A percentile compares a stretch with the other conserved stretches of the same genome.
Evolutionary conservation across 2,329 filamentous ascomycete species (phyloP).

Genomic region (Colletotrichum phormii): DNA sequence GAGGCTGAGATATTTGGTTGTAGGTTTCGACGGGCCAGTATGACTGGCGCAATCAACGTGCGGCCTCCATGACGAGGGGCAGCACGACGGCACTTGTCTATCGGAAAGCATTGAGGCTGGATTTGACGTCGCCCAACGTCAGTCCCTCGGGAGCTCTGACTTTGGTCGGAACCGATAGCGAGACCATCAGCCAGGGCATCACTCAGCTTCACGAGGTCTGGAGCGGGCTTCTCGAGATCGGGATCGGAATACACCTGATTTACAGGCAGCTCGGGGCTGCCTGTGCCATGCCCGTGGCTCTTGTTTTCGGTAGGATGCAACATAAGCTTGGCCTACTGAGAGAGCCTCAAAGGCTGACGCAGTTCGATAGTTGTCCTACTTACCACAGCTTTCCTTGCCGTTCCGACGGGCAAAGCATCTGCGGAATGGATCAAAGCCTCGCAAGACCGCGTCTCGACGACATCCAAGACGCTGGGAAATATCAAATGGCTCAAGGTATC

Average conservation of each 20-base stretch:
- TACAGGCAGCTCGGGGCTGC: constrained; percentile 52
- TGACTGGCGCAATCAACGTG: constrained; percentile 40
- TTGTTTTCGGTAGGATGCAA: constrained; percentile 54
- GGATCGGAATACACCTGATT: constrained; percentile 43
- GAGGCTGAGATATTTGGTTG: not conserved
- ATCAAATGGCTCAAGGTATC: constrained; percentile 65
- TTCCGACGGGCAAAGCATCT: constrained; percentile 46
- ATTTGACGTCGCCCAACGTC: constrained; percentile 38
- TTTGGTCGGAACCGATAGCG: constrained; percentile 43
- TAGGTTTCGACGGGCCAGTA: constrained; percentile 41
- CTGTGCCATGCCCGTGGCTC: constrained; percentile 54
- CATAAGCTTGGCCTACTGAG: not conserved
- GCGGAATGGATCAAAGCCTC: constrained; percentile 62
- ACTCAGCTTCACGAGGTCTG: constrained; percentile 40
- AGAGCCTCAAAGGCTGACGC: constrained; percentile 32
- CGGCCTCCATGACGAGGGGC: constrained; percentile 43
- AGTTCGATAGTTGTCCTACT: constrained; percentile 43
- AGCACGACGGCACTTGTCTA: constrained; percentile 43
- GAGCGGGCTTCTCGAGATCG: constrained; percentile 42
- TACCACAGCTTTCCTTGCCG: constrained; percentile 45
- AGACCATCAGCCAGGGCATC: constrained; percentile 41
- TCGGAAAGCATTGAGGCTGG: constrained; percentile 39
- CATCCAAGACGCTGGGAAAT: constrained; percentile 57
- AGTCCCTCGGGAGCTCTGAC: constrained; percentile 41
- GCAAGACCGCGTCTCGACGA: constrained; percentile 59